A percentile compares a stretch with the other conserved stretches of the same genome.
Evolutionary conservation across 345 rosid genomes (phyloP).

Genomic region (Eucalyptus guilfoylei): DNA sequence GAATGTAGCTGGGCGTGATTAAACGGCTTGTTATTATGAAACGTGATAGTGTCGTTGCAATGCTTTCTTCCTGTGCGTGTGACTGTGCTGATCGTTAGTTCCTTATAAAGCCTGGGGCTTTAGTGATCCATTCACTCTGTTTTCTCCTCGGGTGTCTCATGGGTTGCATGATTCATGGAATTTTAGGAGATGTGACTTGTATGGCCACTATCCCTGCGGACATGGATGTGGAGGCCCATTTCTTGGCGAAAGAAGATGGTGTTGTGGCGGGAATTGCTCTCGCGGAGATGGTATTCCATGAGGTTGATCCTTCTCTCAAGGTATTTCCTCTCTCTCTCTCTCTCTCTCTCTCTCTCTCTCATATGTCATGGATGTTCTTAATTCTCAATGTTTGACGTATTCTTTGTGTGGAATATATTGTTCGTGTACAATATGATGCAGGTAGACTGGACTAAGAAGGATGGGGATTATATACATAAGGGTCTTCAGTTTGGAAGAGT

Average conservation of each 20-base stretch:
- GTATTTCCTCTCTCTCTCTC: conserved; percentile 9
- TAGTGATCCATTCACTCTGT: not conserved
- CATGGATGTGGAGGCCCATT: conserved; percentile 85
- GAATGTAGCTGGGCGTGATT: not conserved
- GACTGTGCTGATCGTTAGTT: not conserved
- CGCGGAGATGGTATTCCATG: conserved; percentile 77
- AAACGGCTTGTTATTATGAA: not conserved
- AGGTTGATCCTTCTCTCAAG: conserved; percentile 81
- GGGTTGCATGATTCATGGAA: not conserved
- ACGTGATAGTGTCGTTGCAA: not conserved
- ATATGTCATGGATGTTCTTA: not conserved
- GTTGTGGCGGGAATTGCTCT: conserved; percentile 74
- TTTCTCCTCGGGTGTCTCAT: not conserved
- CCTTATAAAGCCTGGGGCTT: not conserved
- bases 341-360: not conserved
- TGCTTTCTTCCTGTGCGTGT: not conserved
- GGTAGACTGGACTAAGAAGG: conserved; percentile 82
- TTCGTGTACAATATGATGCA: not conserved
- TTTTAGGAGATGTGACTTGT: conserved; percentile 86
- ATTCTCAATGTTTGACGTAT: not conserved
- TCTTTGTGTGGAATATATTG: not conserved
- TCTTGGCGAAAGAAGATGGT: conserved; percentile 91
- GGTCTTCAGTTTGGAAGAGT: conserved; percentile 94
- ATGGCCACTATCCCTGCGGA: conserved; percentile 80
- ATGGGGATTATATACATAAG: conserved; percentile 75